A percentile compares a stretch with the other conserved stretches of the same genome.
phyloP scores from a whole-genome alignment of 441 rosid genomes.

The Raphanus hybrid region DNA sequence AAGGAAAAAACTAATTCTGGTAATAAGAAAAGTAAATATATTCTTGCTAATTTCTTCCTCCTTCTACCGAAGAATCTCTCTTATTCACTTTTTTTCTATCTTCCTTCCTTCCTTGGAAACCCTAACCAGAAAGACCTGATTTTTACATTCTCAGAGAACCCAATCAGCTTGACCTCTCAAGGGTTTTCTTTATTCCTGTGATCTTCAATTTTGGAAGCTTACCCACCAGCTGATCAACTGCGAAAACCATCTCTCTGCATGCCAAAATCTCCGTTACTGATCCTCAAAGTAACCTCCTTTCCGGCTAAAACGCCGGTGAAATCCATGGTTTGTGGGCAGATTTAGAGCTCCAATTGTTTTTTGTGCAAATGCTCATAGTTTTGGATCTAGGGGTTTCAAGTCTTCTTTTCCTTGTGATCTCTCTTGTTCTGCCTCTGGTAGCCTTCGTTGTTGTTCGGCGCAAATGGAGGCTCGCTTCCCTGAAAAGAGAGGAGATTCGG shows the following conservation, averaged over 20 bases:
- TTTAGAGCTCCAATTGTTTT: slow-evolving; percentile 43
- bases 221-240: slow-evolving; percentile 31
- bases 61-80: slow-evolving; percentile 42
- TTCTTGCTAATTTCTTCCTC: slow-evolving; percentile 36
- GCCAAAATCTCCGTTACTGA: slow-evolving; percentile 21
- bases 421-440: slow-evolving; percentile 53
- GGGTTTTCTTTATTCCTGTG: slow-evolving; percentile 17
- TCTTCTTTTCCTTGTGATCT: slow-evolving; percentile 62
- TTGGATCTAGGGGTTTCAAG: slow-evolving; percentile 84
- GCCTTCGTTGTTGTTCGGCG: slow-evolving; percentile 55
- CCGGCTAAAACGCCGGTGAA: slow-evolving; percentile 31
- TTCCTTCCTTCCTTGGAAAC: slow-evolving; percentile 15
- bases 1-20: not conserved
- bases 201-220: slow-evolving; percentile 31
- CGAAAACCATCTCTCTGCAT: slow-evolving; percentile 40
- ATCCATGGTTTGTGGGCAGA: slow-evolving; percentile 58
- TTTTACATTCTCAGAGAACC: not conserved
- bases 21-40: slow-evolving; percentile 29
- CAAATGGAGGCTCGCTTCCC: slow-evolving; percentile 67
- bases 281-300: slow-evolving; percentile 1
- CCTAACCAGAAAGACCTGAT: slow-evolving; percentile 29
- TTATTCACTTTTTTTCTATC: slow-evolving; percentile 9
- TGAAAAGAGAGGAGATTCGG: slow-evolving; percentile 71
- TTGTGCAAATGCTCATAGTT: slow-evolving; percentile 70
- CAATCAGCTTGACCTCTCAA: slow-evolving; percentile 26